These are phyloP conservation scores for Chimonanthus praecox DNA, from an alignment of 164 flowering plant species.

Conservation along the genomic window DNA sequence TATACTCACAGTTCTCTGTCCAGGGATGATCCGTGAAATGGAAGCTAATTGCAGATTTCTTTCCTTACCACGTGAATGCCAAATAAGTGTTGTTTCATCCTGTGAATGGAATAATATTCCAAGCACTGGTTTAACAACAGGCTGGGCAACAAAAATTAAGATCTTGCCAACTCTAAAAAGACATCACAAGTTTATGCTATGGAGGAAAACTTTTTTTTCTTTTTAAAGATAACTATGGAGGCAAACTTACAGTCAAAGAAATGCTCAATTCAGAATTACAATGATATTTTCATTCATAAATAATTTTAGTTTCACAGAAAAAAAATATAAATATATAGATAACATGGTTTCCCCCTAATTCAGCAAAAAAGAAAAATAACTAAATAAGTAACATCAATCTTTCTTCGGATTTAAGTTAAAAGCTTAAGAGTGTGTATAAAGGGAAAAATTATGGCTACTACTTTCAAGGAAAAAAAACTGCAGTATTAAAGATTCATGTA, in stretches of 20 bases:
- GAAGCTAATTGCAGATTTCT: constrained; percentile 32
- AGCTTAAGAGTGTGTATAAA: too few species aligned
- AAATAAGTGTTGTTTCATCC: constrained; percentile 42
- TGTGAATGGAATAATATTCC: constrained; percentile 1
- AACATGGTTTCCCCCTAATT: too few species aligned
- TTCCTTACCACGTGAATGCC: constrained; percentile 44
- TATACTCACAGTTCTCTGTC: constrained; percentile 52
- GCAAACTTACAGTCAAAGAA: neutral
- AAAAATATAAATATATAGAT: too few species aligned
- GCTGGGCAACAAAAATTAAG: neutral
- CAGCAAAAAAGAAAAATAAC: too few species aligned
- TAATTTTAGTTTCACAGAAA: neutral
- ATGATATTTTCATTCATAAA: neutral
- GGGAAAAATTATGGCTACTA: too few species aligned
- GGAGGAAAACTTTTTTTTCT: neutral
- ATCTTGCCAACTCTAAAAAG: neutral
- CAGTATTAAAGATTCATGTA: too few species aligned
- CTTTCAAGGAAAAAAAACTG: too few species aligned
- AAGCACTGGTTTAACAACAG: neutral
- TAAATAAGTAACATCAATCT: too few species aligned
- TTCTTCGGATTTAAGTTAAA: too few species aligned
- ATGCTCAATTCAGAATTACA: neutral
- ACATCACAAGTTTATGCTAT: neutral
- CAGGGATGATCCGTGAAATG: constrained; percentile 36
- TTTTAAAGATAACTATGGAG: neutral